Evolutionary conservation across 2,329 filamentous ascomycete genomes (phyloP).

Genomic region (Fusarium vanettenii): DNA sequence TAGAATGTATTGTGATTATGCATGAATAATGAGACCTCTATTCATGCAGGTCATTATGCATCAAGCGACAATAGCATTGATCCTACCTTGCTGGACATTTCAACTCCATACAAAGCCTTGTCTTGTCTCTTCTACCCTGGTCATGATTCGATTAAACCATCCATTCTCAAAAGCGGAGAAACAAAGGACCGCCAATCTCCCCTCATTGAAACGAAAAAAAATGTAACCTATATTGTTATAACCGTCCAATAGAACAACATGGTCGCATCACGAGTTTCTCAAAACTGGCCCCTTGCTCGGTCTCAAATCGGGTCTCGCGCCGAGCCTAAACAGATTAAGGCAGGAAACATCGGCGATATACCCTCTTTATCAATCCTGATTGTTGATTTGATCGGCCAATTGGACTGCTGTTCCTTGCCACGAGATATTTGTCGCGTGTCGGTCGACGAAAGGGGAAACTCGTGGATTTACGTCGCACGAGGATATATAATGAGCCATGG

Average conservation of each 20-base stretch:
- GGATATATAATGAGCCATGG: constrained; percentile 20
- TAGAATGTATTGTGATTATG: neutral
- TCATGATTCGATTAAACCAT: neutral
- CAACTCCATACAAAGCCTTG: neutral
- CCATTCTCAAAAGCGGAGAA: constrained; percentile 5
- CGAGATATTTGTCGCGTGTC: constrained; percentile 8
- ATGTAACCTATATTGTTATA: neutral
- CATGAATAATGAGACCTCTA: neutral
- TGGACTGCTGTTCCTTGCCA: neutral
- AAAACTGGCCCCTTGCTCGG: constrained; percentile 12
- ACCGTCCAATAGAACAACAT: neutral
- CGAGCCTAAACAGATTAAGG: constrained; percentile 10
- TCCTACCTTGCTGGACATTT: neutral
- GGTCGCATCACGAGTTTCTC: neutral
- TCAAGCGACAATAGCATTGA: neutral
- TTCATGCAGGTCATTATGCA: neutral
- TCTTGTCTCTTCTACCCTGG: neutral
- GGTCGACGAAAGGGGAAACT: constrained; percentile 6
- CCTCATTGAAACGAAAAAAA: neutral
- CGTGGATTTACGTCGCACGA: neutral
- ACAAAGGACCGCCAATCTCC: constrained; percentile 21
- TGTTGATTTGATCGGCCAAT: constrained; percentile 9
- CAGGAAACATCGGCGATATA: constrained; percentile 14
- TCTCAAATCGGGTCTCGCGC: constrained; percentile 6
- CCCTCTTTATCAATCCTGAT: neutral